Base-by-base conservation (phyloP, 108 stramenopile species). In the Heterococcus sp. region DNA sequence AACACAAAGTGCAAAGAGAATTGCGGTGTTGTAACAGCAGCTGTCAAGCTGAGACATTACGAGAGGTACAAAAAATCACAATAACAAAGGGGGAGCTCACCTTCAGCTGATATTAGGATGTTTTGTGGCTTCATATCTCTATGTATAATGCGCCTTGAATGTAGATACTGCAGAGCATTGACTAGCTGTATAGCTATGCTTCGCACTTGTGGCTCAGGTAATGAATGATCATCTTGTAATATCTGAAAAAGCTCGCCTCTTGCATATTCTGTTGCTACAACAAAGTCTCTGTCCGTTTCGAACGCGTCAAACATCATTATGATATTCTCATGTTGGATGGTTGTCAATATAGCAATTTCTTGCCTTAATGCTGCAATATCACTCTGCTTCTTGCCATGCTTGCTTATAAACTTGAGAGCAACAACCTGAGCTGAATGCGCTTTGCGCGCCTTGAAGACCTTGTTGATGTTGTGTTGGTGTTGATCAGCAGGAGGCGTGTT, bases 261-360 rank as follows among this genome's bases (percentile, higher is more conserved):
- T 8, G 88, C 91, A 37, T 73, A 91, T 68, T 91, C 91, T 1
- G 89, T 91, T 11, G 90, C 91, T 5, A 91, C 90, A 39, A 87
- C 89, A 34, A 91, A 90, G 36, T 91, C 90, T n/a, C 83, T 84
- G 21, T 86, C 77, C 32, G 91, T 91, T 67, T 91, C 91, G 64
- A 90, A 91, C 27, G 89, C 88, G 71, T 91, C 91, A 58, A 91
- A 88, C 87, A 91, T 88, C 27, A 87, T 77, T 37, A 91, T 88
- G 31, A 91, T 90, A 74, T 90, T 89, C 69, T 85, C 84, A 67
- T 91, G 91, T 38, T 90, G 87, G 2, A 91, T 87, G 2, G 75
- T 86, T 2, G 87, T 65, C 38, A 91, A 70, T 64, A 91, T 91
- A 32, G 84, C 80, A 34, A 91, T 90, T 68, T 91, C 91, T 35